These are phyloP conservation scores for Xylaria telfairii DNA, from an alignment of 495 filamentous ascomycete genomes.

Conservation along the genomic window DNA sequence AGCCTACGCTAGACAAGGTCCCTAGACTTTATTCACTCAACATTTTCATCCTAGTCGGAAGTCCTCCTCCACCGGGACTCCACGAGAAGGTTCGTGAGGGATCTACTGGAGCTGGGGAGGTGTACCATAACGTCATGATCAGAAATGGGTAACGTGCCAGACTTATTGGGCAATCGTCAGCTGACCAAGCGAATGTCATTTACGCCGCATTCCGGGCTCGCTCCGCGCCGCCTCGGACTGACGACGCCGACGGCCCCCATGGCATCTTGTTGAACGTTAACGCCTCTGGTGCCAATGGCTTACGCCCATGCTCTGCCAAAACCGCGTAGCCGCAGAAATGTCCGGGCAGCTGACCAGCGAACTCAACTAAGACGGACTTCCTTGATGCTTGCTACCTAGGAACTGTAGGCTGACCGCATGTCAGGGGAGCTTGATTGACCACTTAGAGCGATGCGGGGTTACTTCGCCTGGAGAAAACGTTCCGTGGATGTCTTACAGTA, in stretches of 20 bases:
- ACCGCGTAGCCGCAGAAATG: not conserved
- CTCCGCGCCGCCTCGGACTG: constrained; percentile 11
- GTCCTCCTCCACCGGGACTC: not conserved
- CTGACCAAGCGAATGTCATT: constrained; percentile 1
- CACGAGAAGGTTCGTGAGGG: not conserved
- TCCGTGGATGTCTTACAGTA: not conserved
- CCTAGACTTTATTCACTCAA: not conserved
- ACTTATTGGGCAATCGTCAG: not conserved
- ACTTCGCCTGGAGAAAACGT: constrained; percentile 2
- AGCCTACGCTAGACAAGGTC: not conserved
- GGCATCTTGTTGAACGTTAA: not conserved
- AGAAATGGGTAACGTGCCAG: not conserved
- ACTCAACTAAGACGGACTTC: not conserved
- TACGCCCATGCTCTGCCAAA: not conserved
- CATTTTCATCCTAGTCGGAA: not conserved
- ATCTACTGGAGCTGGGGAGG: too few species aligned
- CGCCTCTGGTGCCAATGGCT: constrained; percentile 9
- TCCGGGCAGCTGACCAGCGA: constrained; percentile 13
- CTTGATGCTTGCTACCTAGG: not conserved
- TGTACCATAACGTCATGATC: constrained; percentile 5
- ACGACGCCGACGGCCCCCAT: constrained; percentile 7
- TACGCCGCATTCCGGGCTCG: constrained; percentile 9
- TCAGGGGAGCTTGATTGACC: not conserved
- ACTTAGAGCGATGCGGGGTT: constrained; percentile 5
- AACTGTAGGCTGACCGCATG: constrained; percentile 22